Base-by-base conservation (phyloP, 495 filamentous ascomycete genomes). In the Parachaetomium inaequale region DNA sequence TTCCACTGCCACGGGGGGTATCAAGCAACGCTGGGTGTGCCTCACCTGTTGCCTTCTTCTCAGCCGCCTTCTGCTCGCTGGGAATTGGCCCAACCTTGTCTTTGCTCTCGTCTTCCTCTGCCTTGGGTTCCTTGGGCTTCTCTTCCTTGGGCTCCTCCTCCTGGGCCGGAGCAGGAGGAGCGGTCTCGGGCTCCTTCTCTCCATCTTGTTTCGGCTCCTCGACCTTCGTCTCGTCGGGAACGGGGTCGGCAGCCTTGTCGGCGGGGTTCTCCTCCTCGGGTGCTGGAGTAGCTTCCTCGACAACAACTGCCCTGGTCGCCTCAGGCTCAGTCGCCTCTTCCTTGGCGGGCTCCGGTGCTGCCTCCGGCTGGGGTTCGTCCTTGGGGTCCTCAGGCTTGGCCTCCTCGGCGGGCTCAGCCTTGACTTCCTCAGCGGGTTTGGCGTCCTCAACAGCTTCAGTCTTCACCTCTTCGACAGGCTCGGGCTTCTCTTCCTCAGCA, bases 41-140 rank as follows among this genome's bases (percentile, higher is more conserved):
- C 75, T 76, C 74, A 76, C 74, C 75, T 76, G 67, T 72, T 54
- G 68, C 66, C 58, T 61, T 65, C 60, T 65, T 75, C 58, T 67
- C 68, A 38, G 66, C 65, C 47, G 68, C 47, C 65, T 67, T 74
- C 52, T 70, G 66, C 23, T 76, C 72, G 54, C 67, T 63, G 56
- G 69, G 67, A 45, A 76, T 74, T 17, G 69, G 73, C 50, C 69
- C 72, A 68, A 72, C 70, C 4, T 46, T 72, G 59, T 76, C 72
- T 36, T 73, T 73, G 55, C 66, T 69, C 62, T 76, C 74, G 8
- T 74, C 73, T 28, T 63, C 69, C 50, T 62, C 67, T 28, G 55
- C 32, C 49, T 59, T 63, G 28, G 49, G 40, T 15, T 64, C 59
- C 17, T 65, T 66, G 34, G 62, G 59, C 19, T 47, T 47, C 29